Conservation (phyloP, 148 eudicot genomes). For the Arbutus unedo region DNA sequence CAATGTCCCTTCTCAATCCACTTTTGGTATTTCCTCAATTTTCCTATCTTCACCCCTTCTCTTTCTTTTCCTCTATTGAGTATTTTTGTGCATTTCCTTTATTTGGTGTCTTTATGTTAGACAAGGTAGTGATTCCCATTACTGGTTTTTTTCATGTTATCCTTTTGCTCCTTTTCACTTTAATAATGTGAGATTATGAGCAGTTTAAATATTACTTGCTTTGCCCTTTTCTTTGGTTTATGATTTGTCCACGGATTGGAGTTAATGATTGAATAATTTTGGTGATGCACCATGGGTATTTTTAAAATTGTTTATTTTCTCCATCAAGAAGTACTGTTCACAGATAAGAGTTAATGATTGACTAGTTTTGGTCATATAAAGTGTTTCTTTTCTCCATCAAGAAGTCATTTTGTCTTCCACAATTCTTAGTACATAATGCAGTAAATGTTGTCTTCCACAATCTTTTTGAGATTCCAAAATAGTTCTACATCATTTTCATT, state of each 20-base stretch:
- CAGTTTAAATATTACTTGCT: background rate
- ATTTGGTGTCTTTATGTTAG: background rate
- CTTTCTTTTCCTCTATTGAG: background rate
- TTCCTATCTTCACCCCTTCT: background rate
- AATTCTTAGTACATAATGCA: background rate
- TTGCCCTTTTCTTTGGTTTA: background rate
- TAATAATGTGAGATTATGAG: background rate
- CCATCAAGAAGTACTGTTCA: background rate
- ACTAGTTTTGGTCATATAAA: too few relatives aligned
- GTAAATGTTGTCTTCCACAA: background rate
- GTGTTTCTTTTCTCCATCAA: too few relatives aligned
- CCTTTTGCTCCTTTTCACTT: background rate
- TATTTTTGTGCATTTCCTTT: background rate
- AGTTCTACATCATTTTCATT: background rate
- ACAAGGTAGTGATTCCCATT: background rate
- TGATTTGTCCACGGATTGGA: background rate
- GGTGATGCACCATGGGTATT: background rate
- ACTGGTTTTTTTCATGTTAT: background rate
- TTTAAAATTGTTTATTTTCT: background rate
- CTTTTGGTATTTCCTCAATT: conserved; percentile 22
- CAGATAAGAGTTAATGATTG: too few relatives aligned
- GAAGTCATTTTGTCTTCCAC: background rate
- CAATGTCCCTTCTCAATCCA: conserved; percentile 23
- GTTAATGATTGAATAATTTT: background rate
- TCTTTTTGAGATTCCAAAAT: too few relatives aligned